Evolutionary conservation across 2,329 filamentous ascomycete species (phyloP), one percentile per base, ranked within the genome.

Genomic region (Cyphellophora europaea): DNA sequence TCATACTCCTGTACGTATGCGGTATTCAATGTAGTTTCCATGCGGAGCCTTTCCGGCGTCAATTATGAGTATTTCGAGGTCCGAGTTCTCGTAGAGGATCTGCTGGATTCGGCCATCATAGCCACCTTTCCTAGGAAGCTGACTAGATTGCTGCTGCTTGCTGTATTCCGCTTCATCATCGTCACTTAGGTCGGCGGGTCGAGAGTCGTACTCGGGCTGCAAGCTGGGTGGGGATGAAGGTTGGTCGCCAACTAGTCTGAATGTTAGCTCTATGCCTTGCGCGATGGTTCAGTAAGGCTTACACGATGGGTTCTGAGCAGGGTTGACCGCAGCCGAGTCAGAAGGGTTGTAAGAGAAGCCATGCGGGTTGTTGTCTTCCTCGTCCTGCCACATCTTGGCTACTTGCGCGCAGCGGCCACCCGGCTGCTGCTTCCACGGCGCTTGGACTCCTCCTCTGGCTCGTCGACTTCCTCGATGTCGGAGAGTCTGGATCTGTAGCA

Each of bases 341-440:
- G 84, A 78, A 51, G 83, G 82, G 59, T 91, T 84, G 66, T 93
- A 95, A n/a, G n/a, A n/a, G 60, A 85, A 89, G 52, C 87, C 88
- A 55, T 96, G 95, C 4, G 89, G 89, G 59, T 96, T 96, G 65
- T 96, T 96, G 56, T 96, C 86, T 65, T 96, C 89, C 69, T 96
- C 88, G 72, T 95, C 93, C 41, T 45, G 43, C 89, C 89, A 96
- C 89, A 96, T 96, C 49, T 51, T 72, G 57, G n/a, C n/a, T n/a
- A n/a, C n/a, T n/a, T n/a, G n/a, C n/a, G n/a, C n/a, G n/a, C n/a
- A n/a, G n/a, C n/a, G n/a, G n/a, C n/a, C n/a, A n/a, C n/a, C n/a
- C n/a, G n/a, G n/a, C n/a, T n/a, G n/a, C n/a, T n/a, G n/a, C n/a
- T n/a, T n/a, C n/a, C n/a, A n/a, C n/a, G n/a, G n/a, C n/a, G n/a